Percentiles rank a stretch among this genome's conserved stretches.
These are phyloP conservation scores for Peniophora sp. DNA, from an alignment of 1,284 basidiomycete genomes.

Conservation along the genomic window DNA sequence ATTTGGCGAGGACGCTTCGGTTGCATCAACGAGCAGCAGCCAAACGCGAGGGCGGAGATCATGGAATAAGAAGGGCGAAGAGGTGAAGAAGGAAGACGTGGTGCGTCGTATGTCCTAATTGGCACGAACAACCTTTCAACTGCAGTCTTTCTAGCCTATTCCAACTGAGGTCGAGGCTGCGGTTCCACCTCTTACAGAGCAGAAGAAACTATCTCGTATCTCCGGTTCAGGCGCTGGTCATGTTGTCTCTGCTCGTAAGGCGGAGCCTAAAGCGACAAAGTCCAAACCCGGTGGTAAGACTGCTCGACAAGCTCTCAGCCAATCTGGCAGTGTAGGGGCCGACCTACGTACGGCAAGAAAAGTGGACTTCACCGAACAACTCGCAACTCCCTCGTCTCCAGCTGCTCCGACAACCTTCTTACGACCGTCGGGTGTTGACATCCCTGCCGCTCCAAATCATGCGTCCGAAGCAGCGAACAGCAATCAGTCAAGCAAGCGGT, in stretches of 20 bases:
- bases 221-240: constrained; percentile 9
- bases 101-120: neutral
- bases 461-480: neutral
- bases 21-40: constrained; percentile 1
- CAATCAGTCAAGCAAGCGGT: constrained; percentile 17
- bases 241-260: neutral
- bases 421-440: neutral
- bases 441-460: neutral
- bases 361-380: neutral
- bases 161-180: neutral
- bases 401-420: neutral
- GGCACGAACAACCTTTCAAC: neutral
- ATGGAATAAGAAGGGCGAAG: constrained; percentile 1
- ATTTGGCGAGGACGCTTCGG: constrained; percentile 30
- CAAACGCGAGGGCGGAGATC: neutral
- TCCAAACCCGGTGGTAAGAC: constrained; percentile 21
- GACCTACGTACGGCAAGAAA: neutral
- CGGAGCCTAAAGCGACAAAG: neutral
- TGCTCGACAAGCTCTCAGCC: constrained; percentile 19
- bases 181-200: neutral
- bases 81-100: neutral
- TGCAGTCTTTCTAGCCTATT: neutral
- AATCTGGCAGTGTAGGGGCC: neutral
- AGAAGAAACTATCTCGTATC: constrained; percentile 1
- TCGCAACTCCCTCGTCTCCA: neutral